Conservation (phyloP, 768 basidiomycete species). For the Amanita pseudoporphyria region DNA sequence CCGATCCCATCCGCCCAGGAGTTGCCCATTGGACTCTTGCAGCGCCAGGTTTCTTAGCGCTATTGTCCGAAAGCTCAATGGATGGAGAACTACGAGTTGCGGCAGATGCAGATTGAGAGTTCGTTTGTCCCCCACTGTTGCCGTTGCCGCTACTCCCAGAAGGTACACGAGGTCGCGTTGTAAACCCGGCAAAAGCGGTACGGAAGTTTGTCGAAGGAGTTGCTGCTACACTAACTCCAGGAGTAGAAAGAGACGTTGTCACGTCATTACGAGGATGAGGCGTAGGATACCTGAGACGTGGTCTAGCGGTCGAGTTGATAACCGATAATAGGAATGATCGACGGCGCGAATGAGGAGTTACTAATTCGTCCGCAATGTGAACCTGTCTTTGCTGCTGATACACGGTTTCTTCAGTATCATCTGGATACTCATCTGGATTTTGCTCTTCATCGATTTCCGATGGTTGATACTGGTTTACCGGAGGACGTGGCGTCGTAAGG, state of each 20-base stretch:
- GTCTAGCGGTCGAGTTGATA: conserved; percentile 74
- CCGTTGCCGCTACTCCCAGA: conserved; percentile 10
- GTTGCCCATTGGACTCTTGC: conserved; percentile 1
- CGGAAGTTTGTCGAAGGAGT: conserved; percentile 26
- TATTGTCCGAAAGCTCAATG: conserved; percentile 5
- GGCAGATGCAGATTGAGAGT: conserved; percentile 33
- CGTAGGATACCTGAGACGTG: conserved; percentile 54
- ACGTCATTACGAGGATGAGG: conserved; percentile 28
- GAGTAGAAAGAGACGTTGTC: conserved; percentile 27
- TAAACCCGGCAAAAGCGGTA: conserved; percentile 53
- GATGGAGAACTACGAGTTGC: conserved; percentile 17
- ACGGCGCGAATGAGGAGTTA: conserved; percentile 66
- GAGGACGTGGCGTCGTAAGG: conserved; percentile 27
- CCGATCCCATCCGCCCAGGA: conserved; percentile 3
- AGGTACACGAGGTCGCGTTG: conserved; percentile 46
- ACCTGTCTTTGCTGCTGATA: conserved; percentile 1
- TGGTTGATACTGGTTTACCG: conserved; percentile 8
- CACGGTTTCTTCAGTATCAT: conserved; percentile 18
- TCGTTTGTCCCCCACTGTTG: conserved; percentile 28
- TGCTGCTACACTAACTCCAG: conserved; percentile 24
- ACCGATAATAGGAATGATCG: conserved; percentile 78
- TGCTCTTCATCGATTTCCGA: conserved; percentile 14
- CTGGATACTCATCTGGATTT: conserved; percentile 8
- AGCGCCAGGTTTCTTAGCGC: background rate
- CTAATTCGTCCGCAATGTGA: conserved; percentile 25